Evolutionary conservation across 2,329 filamentous ascomycete species (phyloP).

Genomic region (Cladophialophora yegresii): DNA sequence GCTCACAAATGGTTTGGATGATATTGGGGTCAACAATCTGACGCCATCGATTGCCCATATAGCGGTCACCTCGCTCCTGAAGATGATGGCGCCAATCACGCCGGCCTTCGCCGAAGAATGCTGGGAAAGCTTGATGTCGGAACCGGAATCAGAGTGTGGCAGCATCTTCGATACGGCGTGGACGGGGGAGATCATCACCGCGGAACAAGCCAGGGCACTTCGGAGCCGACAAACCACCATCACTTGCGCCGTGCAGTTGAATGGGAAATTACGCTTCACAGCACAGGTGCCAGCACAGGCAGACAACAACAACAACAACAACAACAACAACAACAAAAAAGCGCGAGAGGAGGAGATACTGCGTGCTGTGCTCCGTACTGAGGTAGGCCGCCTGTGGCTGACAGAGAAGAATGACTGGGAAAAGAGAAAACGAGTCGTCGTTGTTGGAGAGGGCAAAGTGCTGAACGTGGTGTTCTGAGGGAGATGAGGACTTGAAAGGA

Average conservation of each 20-base stretch:
- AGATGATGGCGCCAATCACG: constrained; percentile 75
- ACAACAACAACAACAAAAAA: constrained; percentile 8
- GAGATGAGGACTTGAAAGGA: too few relatives aligned
- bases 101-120: constrained; percentile 81
- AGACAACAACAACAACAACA: constrained; percentile 27
- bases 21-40: constrained; percentile 41
- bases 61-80: constrained; percentile 61
- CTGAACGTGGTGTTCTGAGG: constrained; percentile 69
- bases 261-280: constrained; percentile 73
- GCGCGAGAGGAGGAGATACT: constrained; percentile 63
- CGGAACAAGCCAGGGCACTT: constrained; percentile 46
- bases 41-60: constrained; percentile 44
- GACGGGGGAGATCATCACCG: constrained; percentile 53
- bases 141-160: constrained; percentile 45
- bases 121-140: constrained; percentile 63
- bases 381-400: constrained; percentile 62
- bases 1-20: constrained; percentile 67
- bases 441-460: constrained; percentile 66
- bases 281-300: constrained; percentile 59
- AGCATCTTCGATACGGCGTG: constrained; percentile 56
- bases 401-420: constrained; percentile 53
- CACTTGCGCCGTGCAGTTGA: constrained; percentile 71
- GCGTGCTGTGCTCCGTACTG: constrained; percentile 60
- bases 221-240: constrained; percentile 55
- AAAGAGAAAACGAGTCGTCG: constrained; percentile 64